Conservation (phyloP, 768 basidiomycete species). For the Pholiota microspora region DNA sequence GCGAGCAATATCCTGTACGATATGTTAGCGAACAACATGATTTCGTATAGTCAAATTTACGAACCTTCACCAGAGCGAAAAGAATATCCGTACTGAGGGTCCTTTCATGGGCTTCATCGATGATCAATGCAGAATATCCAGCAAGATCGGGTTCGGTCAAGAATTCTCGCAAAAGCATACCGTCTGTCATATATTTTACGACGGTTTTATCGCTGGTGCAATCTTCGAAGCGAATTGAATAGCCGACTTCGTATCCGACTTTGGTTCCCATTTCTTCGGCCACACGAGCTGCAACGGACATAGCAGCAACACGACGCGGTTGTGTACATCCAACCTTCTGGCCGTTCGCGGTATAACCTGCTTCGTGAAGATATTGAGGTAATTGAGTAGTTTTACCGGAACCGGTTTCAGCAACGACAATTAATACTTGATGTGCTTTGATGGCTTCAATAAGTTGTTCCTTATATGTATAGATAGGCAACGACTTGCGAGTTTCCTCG, state of each 20-base stretch:
- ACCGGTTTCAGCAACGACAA: constrained; percentile 97
- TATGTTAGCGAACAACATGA: constrained; percentile 11
- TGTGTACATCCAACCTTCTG: constrained; percentile 95
- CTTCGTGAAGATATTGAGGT: constrained; percentile 97
- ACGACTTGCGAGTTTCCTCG: constrained; percentile 88
- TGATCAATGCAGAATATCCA: constrained; percentile 92
- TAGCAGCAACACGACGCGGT: constrained; percentile 97
- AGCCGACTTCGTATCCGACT: constrained; percentile 98
- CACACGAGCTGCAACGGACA: constrained; percentile 98
- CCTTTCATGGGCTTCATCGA: constrained; percentile 98
- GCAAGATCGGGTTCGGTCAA: constrained; percentile 96
- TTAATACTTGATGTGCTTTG: constrained; percentile 88
- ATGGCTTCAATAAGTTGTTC: constrained; percentile 88
- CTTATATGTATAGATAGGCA: constrained; percentile 90
- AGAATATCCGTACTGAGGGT: constrained; percentile 98
- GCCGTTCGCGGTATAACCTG: constrained; percentile 88
- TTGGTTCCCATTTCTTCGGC: constrained; percentile 98
- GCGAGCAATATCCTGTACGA: constrained; percentile 83
- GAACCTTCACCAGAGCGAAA: constrained; percentile 96
- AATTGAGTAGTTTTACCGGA: constrained; percentile 99
- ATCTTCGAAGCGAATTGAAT: constrained; percentile 99
- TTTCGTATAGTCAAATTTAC: constrained; percentile 28
- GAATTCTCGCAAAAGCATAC: constrained; percentile 96
- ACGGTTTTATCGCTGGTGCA: constrained; percentile 99
- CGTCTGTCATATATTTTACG: constrained; percentile 99